Evolutionary conservation across 1,139 yeast species (phyloP).

Genomic region (Entelexis paramagnoliae): DNA sequence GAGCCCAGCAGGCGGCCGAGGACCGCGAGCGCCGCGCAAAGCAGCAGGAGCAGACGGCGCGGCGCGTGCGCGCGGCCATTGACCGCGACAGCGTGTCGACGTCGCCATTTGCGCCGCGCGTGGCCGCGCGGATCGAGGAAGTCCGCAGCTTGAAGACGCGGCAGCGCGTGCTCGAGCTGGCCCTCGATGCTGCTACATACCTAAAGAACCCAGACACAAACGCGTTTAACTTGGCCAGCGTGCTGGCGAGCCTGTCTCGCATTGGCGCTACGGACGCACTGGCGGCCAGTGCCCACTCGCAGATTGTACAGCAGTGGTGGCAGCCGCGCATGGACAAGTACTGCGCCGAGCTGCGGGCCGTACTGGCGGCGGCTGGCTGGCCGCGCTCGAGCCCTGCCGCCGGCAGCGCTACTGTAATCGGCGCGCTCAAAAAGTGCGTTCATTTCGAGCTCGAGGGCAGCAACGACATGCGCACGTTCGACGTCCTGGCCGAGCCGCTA

Average conservation of each 20-base stretch:
- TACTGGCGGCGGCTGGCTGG: conserved; percentile 24
- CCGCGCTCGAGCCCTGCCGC: conserved; percentile 23
- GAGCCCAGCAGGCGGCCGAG: not conserved
- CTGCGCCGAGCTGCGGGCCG: conserved; percentile 15
- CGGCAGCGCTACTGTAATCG: not conserved
- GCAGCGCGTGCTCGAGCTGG: conserved; percentile 1
- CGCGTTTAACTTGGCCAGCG: not conserved
- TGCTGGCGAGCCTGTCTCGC: not conserved
- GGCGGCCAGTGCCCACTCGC: not conserved
- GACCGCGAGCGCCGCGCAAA: not conserved
- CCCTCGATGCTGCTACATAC: not conserved
- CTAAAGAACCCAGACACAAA: not conserved
- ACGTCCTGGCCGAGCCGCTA: conserved; percentile 47
- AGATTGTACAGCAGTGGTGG: conserved; percentile 6
- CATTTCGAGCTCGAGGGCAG: conserved; percentile 3
- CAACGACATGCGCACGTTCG: conserved; percentile 30
- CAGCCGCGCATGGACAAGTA: conserved; percentile 5
- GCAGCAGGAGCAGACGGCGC: not conserved
- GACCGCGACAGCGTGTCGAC: conserved; percentile 1
- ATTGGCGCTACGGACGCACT: not conserved
- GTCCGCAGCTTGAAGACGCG: not conserved
- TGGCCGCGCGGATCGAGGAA: not conserved
- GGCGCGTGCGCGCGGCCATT: conserved; percentile 3
- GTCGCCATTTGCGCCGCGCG: not conserved
- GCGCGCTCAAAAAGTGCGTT: conserved; percentile 1